phyloP scores from a whole-genome alignment of 352 stramenopile genomes.

The Phytophthora sp. region DNA sequence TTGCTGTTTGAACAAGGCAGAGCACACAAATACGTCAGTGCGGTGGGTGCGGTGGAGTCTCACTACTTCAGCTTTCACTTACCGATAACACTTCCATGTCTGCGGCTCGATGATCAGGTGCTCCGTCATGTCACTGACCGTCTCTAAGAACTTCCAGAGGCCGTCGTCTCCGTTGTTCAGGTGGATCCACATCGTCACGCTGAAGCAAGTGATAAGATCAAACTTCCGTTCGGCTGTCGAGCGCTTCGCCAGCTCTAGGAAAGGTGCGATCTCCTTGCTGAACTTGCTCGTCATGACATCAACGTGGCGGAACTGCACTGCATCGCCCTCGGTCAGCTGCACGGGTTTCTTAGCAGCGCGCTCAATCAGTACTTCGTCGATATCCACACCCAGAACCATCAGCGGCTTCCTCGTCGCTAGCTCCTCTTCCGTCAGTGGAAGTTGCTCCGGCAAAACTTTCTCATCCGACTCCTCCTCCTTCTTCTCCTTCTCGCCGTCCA shows the following conservation, averaged over 20 bases:
- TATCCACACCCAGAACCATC: slow-evolving; percentile 73
- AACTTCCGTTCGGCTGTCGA: slow-evolving; percentile 49
- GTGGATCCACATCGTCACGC: slow-evolving; percentile 91
- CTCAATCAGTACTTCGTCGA: slow-evolving; percentile 73
- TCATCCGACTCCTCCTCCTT: slow-evolving; percentile 1
- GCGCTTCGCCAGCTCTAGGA: slow-evolving; percentile 52
- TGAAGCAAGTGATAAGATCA: slow-evolving; percentile 81
- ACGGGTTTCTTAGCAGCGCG: slow-evolving; percentile 53
- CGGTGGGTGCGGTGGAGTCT: neutral
- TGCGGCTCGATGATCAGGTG: slow-evolving; percentile 84
- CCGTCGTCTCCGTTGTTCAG: slow-evolving; percentile 86
- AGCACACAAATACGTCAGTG: slow-evolving; percentile 6
- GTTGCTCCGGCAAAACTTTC: slow-evolving; percentile 17
- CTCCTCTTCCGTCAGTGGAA: slow-evolving; percentile 27
- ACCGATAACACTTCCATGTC: slow-evolving; percentile 89
- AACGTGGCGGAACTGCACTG: slow-evolving; percentile 57
- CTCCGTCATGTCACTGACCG: slow-evolving; percentile 60
- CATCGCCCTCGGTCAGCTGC: slow-evolving; percentile 29
- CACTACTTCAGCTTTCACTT: slow-evolving; percentile 12
- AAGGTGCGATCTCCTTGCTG: slow-evolving; percentile 43
- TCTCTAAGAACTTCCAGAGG: slow-evolving; percentile 74
- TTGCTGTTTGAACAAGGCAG: slow-evolving; percentile 43
- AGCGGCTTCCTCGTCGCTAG: slow-evolving; percentile 45
- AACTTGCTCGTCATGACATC: slow-evolving; percentile 66
- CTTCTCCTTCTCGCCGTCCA: slow-evolving; percentile 24